A percentile compares a stretch with the other conserved stretches of the same genome.
These are phyloP conservation scores for Gossypium gossypioides DNA, from an alignment of 441 rosid genomes.

Conservation along the genomic window DNA sequence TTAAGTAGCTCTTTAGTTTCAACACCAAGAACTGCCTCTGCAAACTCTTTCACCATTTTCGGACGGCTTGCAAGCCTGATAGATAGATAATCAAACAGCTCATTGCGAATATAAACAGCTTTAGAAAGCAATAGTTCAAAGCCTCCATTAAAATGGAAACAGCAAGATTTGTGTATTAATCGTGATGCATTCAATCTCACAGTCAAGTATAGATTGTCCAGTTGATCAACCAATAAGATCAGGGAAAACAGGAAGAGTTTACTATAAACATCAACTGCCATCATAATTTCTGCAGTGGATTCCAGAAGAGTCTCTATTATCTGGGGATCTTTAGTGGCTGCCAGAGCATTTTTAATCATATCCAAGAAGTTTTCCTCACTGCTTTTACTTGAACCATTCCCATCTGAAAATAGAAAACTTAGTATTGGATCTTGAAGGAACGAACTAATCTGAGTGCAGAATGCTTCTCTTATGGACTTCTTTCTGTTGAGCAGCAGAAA, in stretches of 20 bases:
- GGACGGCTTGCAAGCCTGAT: constrained; percentile 58
- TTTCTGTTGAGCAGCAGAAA: constrained; percentile 59
- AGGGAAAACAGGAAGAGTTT: constrained; percentile 62
- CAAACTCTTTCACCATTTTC: constrained; percentile 71
- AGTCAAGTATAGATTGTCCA: constrained; percentile 62
- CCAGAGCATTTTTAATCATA: constrained; percentile 52
- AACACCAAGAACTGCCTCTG: constrained; percentile 80
- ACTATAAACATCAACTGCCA: constrained; percentile 54
- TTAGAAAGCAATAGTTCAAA: constrained; percentile 52
- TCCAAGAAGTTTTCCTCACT: constrained; percentile 46
- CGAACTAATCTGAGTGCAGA: constrained; percentile 67
- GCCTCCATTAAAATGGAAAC: constrained; percentile 76
- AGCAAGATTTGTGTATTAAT: constrained; percentile 64
- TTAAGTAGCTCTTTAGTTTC: constrained; percentile 60
- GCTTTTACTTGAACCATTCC: constrained; percentile 32
- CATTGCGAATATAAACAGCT: constrained; percentile 48
- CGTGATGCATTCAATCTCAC: constrained; percentile 68
- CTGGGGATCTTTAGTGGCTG: constrained; percentile 55
- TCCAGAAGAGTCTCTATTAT: constrained; percentile 75
- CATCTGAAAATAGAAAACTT: constrained; percentile 48
- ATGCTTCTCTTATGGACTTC: constrained; percentile 75
- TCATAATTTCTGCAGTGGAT: constrained; percentile 68
- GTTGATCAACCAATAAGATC: constrained; percentile 79
- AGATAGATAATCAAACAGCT: constrained; percentile 64
- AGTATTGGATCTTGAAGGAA: constrained; percentile 47